Evolutionary conservation across 371 early-diverging fungal species (phyloP).

Genomic region (Basidiobolus meristosporus): DNA sequence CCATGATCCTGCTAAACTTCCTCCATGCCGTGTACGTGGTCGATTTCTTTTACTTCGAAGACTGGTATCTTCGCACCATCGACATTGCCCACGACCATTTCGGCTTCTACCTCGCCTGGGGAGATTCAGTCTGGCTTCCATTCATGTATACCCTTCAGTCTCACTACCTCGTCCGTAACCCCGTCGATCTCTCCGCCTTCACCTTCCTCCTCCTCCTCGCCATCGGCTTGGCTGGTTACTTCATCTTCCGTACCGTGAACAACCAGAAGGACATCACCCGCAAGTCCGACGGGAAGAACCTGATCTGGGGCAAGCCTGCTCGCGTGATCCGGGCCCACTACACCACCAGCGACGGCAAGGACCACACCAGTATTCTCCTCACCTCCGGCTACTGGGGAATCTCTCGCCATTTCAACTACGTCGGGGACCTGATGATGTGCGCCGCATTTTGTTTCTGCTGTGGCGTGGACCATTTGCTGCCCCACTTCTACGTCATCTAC

Average conservation of each 20-base stretch:
- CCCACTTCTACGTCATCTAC: constrained; percentile 56
- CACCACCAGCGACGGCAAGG: constrained; percentile 46
- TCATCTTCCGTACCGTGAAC: constrained; percentile 63
- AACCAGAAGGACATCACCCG: constrained; percentile 60
- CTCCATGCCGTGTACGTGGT: constrained; percentile 51
- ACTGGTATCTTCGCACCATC: constrained; percentile 68
- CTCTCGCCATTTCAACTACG: constrained; percentile 65
- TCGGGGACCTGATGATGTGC: constrained; percentile 47
- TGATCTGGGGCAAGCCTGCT: constrained; percentile 62
- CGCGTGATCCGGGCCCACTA: constrained; percentile 44
- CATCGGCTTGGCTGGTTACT: constrained; percentile 43
- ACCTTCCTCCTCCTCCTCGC: constrained; percentile 18
- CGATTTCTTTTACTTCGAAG: constrained; percentile 66
- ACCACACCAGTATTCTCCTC: constrained; percentile 34
- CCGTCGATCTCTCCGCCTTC: constrained; percentile 29
- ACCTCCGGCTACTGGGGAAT: constrained; percentile 60
- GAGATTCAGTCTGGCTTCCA: constrained; percentile 62
- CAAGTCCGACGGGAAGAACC: constrained; percentile 38
- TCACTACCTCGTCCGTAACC: constrained; percentile 50
- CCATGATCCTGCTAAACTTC: constrained; percentile 48
- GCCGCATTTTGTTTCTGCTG: constrained; percentile 48
- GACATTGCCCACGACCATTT: constrained; percentile 64
- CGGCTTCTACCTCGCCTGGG: constrained; percentile 61
- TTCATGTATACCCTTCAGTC: constrained; percentile 66
- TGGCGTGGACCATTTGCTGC: constrained; percentile 29